Evolutionary conservation across 257 asterid genomes (phyloP).

Genomic region (Solanum lycopersicoides): DNA sequence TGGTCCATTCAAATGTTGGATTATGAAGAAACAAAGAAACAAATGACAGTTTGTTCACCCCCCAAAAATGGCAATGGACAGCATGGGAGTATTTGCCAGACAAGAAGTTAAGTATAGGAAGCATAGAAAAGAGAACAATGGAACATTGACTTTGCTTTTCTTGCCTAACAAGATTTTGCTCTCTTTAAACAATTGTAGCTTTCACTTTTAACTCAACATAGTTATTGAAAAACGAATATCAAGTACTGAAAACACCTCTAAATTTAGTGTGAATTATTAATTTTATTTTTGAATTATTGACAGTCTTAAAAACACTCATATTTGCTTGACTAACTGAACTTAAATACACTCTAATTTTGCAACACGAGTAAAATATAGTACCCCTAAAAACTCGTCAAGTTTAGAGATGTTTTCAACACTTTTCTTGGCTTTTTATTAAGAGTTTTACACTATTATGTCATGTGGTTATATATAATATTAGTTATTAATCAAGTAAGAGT

Average conservation of each 20-base stretch:
- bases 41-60: not conserved
- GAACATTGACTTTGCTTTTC: conserved; percentile 27
- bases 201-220: not conserved
- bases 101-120: not conserved
- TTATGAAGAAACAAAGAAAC: not conserved
- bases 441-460: no score
- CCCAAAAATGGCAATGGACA: not conserved
- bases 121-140: not conserved
- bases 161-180: conserved; percentile 26
- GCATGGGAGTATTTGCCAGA: not conserved
- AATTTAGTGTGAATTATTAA: not conserved
- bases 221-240: no score
- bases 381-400: not conserved
- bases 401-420: no score
- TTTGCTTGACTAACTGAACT: not conserved
- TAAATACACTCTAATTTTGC: not conserved
- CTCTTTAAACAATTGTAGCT: not conserved
- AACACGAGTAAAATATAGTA: no score
- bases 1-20: not conserved
- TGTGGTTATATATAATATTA: no score
- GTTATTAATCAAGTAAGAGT: no score
- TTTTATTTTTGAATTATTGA: no score
- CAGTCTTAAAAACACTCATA: no score
- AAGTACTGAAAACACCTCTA: no score
- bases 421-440: fast-evolving